These are phyloP conservation scores for Acephala macrosclerotiorum DNA, from an alignment of 2,329 filamentous ascomycete genomes.

Conservation along the genomic window DNA sequence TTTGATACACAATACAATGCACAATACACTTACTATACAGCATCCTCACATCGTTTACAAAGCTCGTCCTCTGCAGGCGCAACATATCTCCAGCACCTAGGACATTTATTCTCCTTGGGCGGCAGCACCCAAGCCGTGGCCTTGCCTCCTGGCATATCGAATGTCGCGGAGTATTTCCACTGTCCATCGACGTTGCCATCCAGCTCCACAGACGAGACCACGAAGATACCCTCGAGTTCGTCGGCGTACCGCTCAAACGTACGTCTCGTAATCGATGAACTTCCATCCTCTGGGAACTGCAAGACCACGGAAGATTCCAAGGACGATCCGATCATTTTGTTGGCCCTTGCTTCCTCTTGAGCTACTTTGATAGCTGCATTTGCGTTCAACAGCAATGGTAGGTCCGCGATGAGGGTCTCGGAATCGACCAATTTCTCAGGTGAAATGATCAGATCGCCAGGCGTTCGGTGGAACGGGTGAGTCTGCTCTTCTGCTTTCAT, in stretches of 20 bases:
- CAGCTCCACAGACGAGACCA: conserved; percentile 70
- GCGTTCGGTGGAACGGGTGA: conserved; percentile 52
- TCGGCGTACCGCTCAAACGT: conserved; percentile 42
- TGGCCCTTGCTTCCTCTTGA: conserved; percentile 74
- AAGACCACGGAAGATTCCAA: conserved; percentile 78
- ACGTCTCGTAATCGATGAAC: conserved; percentile 11
- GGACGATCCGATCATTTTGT: conserved; percentile 80
- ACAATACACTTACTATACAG: conserved; percentile 51
- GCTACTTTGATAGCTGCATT: conserved; percentile 75
- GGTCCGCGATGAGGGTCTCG: conserved; percentile 26
- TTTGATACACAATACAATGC: neutral
- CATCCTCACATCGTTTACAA: conserved; percentile 76
- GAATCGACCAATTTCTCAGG: conserved; percentile 6
- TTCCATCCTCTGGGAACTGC: conserved; percentile 47
- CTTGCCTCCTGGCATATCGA: conserved; percentile 36
- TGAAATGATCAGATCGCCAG: conserved; percentile 31
- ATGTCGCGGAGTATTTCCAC: conserved; percentile 50
- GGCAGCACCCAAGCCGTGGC: conserved; percentile 45
- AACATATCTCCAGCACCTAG: conserved; percentile 87
- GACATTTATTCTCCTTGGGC: conserved; percentile 73
- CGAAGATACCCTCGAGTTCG: conserved; percentile 65
- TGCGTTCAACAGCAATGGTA: conserved; percentile 41
- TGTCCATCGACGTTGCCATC: conserved; percentile 52
- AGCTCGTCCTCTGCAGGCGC: conserved; percentile 70
- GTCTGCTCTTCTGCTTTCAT: conserved; percentile 56